Percentiles rank a stretch among this genome's conserved stretches.
Conservation (phyloP, 805 yeast species). For the Schizosaccharomyces japonicus region DNA sequence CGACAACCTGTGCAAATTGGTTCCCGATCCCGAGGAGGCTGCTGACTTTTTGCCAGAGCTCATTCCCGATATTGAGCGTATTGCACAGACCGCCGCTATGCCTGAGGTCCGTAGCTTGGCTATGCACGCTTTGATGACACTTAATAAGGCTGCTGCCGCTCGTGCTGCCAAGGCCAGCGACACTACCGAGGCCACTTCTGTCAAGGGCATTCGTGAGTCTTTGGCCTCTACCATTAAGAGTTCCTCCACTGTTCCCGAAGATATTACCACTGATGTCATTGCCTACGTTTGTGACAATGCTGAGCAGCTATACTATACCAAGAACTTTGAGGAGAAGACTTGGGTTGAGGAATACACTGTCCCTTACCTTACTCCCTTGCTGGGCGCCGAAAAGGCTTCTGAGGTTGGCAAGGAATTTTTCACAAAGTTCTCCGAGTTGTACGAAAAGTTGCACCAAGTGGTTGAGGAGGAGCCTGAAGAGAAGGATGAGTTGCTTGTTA, state of each 20-base stretch:
- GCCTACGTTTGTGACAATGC: not conserved
- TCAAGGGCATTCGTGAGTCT: constrained; percentile 9
- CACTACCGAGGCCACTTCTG: constrained; percentile 15
- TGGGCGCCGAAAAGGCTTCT: not conserved
- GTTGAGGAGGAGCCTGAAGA: constrained; percentile 30
- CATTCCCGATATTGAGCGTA: constrained; percentile 78
- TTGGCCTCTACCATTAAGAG: constrained; percentile 8
- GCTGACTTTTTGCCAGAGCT: constrained; percentile 66
- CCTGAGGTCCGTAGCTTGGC: constrained; percentile 95
- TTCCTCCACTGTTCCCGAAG: not conserved
- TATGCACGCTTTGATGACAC: constrained; percentile 55
- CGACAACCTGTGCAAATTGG: constrained; percentile 85
- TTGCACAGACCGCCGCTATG: constrained; percentile 67
- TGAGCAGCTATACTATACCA: not conserved
- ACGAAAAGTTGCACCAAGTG: not conserved
- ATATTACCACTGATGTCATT: not conserved
- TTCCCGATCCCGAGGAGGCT: constrained; percentile 78
- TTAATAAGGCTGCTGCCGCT: constrained; percentile 49
- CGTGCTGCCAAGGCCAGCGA: constrained; percentile 26
- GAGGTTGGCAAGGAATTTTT: constrained; percentile 7
- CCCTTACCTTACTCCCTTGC: not conserved
- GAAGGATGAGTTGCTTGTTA: constrained; percentile 66
- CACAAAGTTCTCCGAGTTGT: constrained; percentile 6
- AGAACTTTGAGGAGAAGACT: not conserved
- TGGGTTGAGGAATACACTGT: not conserved